Percentiles rank a stretch among this genome's conserved stretches.
Evolutionary conservation across 148 eudicot species (phyloP).

Genomic region (Polygonum aviculare): DNA sequence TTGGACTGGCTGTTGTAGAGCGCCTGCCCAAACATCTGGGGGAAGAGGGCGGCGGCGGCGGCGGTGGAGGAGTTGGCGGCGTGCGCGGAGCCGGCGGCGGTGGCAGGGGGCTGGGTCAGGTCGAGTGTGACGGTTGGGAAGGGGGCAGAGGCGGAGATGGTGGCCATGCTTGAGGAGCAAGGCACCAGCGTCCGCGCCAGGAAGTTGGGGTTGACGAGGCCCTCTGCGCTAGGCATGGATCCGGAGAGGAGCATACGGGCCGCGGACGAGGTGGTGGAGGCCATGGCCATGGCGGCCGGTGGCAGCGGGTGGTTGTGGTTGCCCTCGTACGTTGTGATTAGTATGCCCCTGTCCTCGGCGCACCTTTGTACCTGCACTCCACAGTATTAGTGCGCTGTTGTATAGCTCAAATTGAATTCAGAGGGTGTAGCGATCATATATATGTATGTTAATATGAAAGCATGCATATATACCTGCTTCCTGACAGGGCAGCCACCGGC

Average conservation of each 20-base stretch:
- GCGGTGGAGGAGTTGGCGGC: not conserved
- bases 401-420: too few species aligned
- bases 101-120: slow-evolving; percentile 39
- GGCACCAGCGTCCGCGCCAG: slow-evolving; percentile 38
- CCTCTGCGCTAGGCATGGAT: slow-evolving; percentile 48
- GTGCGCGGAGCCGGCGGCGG: not conserved
- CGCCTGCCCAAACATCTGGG: slow-evolving; percentile 40
- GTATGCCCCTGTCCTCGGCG: slow-evolving; percentile 52
- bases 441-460: too few species aligned
- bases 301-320: slow-evolving; percentile 64
- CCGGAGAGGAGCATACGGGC: slow-evolving; percentile 63
- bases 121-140: slow-evolving; percentile 53
- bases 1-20: slow-evolving; percentile 47
- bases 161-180: slow-evolving; percentile 42
- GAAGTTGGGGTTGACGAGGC: slow-evolving; percentile 34
- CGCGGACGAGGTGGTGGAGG: slow-evolving; percentile 51
- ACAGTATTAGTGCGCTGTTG: too few species aligned
- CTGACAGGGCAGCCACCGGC: slow-evolving; percentile 36
- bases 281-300: slow-evolving; percentile 63
- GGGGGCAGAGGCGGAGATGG: slow-evolving; percentile 52
- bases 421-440: too few species aligned
- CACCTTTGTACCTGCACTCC: slow-evolving; percentile 53
- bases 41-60: slow-evolving; percentile 17
- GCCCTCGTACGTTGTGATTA: slow-evolving; percentile 62
- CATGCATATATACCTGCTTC: slow-evolving; percentile 25